Base-by-base conservation (phyloP, 2,329 filamentous ascomycete genomes). In the Talaromyces marneffei region DNA sequence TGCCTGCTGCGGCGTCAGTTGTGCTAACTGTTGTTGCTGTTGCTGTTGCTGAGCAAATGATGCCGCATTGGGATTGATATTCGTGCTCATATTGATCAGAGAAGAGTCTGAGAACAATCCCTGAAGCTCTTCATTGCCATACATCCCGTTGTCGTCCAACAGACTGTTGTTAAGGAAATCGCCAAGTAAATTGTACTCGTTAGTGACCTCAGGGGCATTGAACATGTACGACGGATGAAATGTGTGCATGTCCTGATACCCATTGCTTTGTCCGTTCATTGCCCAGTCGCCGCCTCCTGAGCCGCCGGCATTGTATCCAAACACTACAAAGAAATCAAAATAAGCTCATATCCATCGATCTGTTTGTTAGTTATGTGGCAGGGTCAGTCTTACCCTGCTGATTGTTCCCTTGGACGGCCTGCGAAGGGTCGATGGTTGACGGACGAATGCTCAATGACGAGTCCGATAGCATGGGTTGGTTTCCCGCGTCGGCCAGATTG, bases 171-270 rank as follows among this genome's bases (percentile, higher is more conserved):
- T 94, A 64, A 99, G 83, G 73, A 97, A 97, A 75, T 99, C 93
- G 80, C 95, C 96, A 71, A 99, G 85, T 57, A 97, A 80, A 73
- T 97, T 96, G 75, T 96, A 97, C 80, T 99, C 94, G 78, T 94
- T 94, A 64, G 90, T 92, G 68, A 97, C 90, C 77, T 99, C 94
- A 65, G 92, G 90, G n/a, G 87, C 86, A 73, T 88, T 89, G 78
- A 97, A 95, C 88, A 96, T 92, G 80, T 94, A 97, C 71, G 90
- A 94, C 62, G 91, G 89, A 77, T 97, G 91, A 72, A 92, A 91
- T 73, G 87, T 91, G 78, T 94, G 91, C 87, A 97, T 94, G 76
- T 97, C 92, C 80, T 95, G 89, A 75, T 91, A 94, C 10, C 52
- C 52, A 71, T 90, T 89, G 73, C 88, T 94, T 71, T 91, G 89